phyloP scores from a whole-genome alignment of 495 filamentous ascomycete genomes.

The Pseudoneurospora amorphoporcata region DNA sequence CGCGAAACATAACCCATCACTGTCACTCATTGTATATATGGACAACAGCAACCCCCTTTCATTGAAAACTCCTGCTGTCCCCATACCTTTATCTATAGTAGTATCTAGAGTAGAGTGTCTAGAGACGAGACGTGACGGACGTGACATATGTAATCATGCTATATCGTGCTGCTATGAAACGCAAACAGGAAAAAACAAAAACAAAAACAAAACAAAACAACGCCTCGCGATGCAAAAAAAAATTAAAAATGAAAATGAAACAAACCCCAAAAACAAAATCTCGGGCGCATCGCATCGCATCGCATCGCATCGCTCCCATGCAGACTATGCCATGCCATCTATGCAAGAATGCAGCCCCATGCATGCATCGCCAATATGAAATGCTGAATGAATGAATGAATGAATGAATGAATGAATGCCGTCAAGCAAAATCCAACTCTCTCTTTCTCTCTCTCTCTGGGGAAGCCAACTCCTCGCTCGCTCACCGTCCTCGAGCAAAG shows the following conservation, averaged over 20 bases:
- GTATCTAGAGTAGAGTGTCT: neutral
- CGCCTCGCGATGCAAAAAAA: constrained; percentile 1
- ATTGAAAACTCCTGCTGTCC: neutral
- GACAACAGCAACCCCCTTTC: neutral
- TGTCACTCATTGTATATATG: neutral
- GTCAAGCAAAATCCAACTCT: neutral
- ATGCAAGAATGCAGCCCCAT: neutral
- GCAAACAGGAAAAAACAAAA: neutral
- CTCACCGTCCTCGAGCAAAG: too few relatives aligned
- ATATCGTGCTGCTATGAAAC: neutral
- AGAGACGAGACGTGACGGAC: neutral
- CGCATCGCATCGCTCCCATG: neutral
- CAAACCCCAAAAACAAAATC: neutral
- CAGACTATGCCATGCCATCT: neutral
- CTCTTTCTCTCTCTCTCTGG: neutral
- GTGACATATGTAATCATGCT: neutral
- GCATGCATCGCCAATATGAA: neutral
- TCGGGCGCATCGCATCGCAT: neutral
- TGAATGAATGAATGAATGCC: neutral
- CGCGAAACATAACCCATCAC: too few relatives aligned
- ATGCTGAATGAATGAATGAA: too few relatives aligned
- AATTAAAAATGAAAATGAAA: neutral
- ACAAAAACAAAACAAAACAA: neutral
- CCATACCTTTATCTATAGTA: too few relatives aligned
- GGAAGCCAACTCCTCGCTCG: neutral